Evolutionary conservation across 2,329 filamentous ascomycete species (phyloP).

Genomic region (Dothideomycetes sp.): DNA sequence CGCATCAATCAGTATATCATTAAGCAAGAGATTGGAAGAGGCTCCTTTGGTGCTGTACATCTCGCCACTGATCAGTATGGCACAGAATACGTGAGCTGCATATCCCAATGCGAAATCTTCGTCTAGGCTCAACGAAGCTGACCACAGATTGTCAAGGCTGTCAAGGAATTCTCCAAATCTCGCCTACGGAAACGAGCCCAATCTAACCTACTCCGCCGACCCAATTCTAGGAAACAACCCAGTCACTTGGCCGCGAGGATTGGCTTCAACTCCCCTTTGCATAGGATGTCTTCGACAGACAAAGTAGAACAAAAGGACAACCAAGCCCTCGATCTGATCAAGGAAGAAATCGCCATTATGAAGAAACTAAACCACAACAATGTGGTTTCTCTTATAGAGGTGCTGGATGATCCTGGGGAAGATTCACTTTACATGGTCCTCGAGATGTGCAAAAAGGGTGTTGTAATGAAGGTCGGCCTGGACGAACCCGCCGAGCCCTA

Average conservation of each 20-base stretch:
- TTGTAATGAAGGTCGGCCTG: constrained; percentile 92
- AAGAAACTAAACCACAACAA: constrained; percentile 96
- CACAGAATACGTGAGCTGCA: constrained; percentile 68
- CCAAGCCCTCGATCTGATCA: constrained; percentile 74
- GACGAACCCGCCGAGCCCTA: constrained; percentile 75
- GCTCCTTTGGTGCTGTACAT: constrained; percentile 91
- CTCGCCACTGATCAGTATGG: constrained; percentile 83
- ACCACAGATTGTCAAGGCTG: constrained; percentile 51
- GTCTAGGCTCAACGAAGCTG: neutral
- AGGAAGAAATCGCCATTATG: constrained; percentile 97
- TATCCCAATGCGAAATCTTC: neutral
- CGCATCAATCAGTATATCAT: constrained; percentile 93
- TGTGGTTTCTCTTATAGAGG: constrained; percentile 85
- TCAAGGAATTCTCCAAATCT: constrained; percentile 96
- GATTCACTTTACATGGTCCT: constrained; percentile 98
- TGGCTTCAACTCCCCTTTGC: constrained; percentile 52
- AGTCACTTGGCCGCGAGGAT: constrained; percentile 40
- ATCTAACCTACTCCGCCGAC: constrained; percentile 68
- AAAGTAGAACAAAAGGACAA: constrained; percentile 44
- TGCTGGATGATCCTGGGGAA: constrained; percentile 87
- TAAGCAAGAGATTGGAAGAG: constrained; percentile 88
- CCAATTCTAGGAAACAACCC: constrained; percentile 41
- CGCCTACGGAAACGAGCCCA: constrained; percentile 81
- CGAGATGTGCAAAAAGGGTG: constrained; percentile 97
- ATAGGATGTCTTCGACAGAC: constrained; percentile 46